phyloP scores from a whole-genome alignment of 768 basidiomycete species.

The Boletus rubescentipes region DNA sequence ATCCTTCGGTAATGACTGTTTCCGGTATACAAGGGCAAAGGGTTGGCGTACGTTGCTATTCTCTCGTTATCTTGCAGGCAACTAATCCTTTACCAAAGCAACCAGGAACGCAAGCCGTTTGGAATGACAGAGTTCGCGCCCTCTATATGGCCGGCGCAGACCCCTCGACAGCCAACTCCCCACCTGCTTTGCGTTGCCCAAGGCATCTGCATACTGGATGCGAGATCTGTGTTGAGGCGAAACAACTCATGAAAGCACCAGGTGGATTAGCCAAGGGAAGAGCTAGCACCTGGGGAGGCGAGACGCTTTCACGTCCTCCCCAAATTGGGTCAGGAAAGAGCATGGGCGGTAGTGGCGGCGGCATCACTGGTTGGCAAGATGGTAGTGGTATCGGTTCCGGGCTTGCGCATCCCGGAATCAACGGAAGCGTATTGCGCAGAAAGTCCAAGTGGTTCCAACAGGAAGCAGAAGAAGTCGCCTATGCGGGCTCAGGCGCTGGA shows the following conservation, averaged over 20 bases:
- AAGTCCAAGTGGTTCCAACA: constrained; percentile 32
- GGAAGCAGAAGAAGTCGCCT: constrained; percentile 25
- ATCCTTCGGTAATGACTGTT: constrained; percentile 5
- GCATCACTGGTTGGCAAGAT: constrained; percentile 73
- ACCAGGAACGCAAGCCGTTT: constrained; percentile 20
- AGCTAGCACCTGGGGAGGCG: constrained; percentile 28
- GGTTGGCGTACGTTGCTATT: constrained; percentile 11
- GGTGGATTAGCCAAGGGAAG: constrained; percentile 27
- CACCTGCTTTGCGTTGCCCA: constrained; percentile 64
- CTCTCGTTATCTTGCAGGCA: background rate
- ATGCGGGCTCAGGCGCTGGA: constrained; percentile 42
- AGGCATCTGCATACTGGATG: constrained; percentile 73
- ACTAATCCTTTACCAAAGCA: constrained; percentile 6
- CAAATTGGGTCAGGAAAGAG: constrained; percentile 20
- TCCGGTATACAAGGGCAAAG: constrained; percentile 8
- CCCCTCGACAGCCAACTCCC: constrained; percentile 59
- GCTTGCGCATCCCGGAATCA: constrained; percentile 52
- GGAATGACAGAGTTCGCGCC: constrained; percentile 42
- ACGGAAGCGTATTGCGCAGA: constrained; percentile 61
- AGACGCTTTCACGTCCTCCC: constrained; percentile 20
- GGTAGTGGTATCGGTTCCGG: constrained; percentile 74
- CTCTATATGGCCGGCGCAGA: constrained; percentile 64
- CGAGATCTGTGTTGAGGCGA: constrained; percentile 74
- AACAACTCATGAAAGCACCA: constrained; percentile 30
- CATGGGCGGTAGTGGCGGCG: constrained; percentile 39